Base-by-base conservation (phyloP, 768 basidiomycete species). In the Leccinum subtestaceum region DNA sequence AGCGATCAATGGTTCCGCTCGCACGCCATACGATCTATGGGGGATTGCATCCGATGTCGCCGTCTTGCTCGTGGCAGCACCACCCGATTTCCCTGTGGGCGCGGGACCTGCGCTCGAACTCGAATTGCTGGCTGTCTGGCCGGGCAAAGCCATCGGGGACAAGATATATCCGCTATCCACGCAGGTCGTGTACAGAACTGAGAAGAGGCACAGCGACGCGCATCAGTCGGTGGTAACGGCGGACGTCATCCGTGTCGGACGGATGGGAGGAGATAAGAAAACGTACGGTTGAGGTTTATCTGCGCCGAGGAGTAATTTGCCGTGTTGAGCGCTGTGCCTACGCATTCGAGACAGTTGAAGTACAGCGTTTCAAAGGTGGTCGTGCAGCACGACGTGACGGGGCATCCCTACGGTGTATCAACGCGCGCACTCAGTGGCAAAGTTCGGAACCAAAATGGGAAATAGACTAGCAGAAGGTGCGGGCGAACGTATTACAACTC, bases 311-410 rank as follows among this genome's bases (percentile, higher is more conserved):
- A 55, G 51, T 62, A 80, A 57, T 75, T 71, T 19, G 47, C 56
- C 5, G 63, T 53, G 47, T 73, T 57, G 34, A 67, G 23, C 2
- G 71, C 67, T 2, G 55, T 27, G 11, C 72, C 77, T 25, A 76
- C 65, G 57, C 81, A 83, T 4, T 66, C 36, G 60, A 80, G 67
- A 59, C 81, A 83, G 49, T 75, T 67, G 67, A 73, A 80, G 63
- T 77, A 80, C 4, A 60, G 55, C 0, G 63, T 69, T 58, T 78
- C 74, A 57, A 81, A 83, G 5, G 59, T 62, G 11, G 68, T 57
- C 5, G 75, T 69, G 64, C 81, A 83, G 56, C 81, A 83, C 21
- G 62, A 58, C 1, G 64, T 64, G 46, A 58, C 45, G 4, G 71
- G 71, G 21, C 70, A 74, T 56, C 67, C 71, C 71, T 74, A n/a